Evolutionary conservation across 768 basidiomycete species (phyloP), one percentile per base, ranked within the genome.

Genomic region (Fistulinella prunicolor): DNA sequence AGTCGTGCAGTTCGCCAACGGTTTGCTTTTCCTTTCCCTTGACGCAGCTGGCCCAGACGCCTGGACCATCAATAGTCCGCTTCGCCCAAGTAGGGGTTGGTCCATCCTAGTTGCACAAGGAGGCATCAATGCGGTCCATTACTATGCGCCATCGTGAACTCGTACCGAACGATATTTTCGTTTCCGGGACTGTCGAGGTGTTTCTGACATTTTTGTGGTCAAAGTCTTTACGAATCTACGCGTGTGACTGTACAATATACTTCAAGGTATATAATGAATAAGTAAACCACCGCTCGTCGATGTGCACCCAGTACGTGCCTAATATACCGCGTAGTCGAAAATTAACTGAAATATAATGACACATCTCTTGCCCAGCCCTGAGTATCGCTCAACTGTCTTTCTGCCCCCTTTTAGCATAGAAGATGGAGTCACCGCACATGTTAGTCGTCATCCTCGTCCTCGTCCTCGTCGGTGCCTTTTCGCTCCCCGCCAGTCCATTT

Each of bases 21-120:
- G 86, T 77, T 58, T 83, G 84, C 53, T 79, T 85, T 64, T 93
- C 91, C 56, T 85, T 92, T 17, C 90, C 90, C 63, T 85, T 89
- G 24, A 89, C 78, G 74, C 88, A 92, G 58, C 83, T 89, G 9
- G 81, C 86, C 89, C 90, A 93, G 17, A 93, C 70, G 16, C 90
- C 89, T 17, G 90, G 90, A 9, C 90, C 90, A 50, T 87, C 85
- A 48, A 91, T 77, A 21, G 71, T 66, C 36, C 78, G 70, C 64
- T 81, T 87, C 19, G 69, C 75, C 83, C 83, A 85, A 23, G 82
- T 75, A 16, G 82, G 76, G 3, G 80, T 79, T 24, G 58, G 32
- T 6, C 85, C 85, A 57, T 86, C 83, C 85, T 87, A 10, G 5
- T 4, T 16, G 54, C 10, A 34, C 24, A 17, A 34, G 24, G 9